phyloP scores from a whole-genome alignment of 2,329 filamentous ascomycete genomes.

The Neonectria neomacrospora region DNA sequence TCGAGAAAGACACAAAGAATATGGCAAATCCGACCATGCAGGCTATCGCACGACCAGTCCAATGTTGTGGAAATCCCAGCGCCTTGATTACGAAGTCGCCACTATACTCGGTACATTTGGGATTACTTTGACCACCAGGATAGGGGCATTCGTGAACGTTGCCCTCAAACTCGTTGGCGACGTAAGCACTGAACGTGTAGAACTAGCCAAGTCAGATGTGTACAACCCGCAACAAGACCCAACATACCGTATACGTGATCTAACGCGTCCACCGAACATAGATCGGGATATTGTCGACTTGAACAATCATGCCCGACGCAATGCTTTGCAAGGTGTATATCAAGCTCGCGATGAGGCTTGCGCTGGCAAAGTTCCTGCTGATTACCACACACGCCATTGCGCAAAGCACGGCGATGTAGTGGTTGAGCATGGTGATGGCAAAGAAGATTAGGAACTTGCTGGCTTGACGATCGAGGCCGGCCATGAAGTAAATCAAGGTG shows the following conservation, averaged over 20 bases:
- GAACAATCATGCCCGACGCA: conserved; percentile 79
- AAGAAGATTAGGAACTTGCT: conserved; percentile 77
- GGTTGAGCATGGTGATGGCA: conserved; percentile 71
- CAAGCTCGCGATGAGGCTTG: conserved; percentile 76
- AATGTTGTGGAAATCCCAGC: conserved; percentile 72
- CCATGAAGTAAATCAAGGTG: conserved; percentile 79
- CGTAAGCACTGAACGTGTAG: conserved; percentile 76
- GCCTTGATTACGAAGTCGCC: conserved; percentile 74
- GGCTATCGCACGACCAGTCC: conserved; percentile 73
- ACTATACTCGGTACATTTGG: conserved; percentile 72
- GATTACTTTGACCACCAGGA: conserved; percentile 67
- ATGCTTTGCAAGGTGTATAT: conserved; percentile 77
- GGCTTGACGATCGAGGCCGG: conserved; percentile 71
- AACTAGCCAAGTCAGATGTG: conserved; percentile 54
- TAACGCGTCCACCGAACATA: conserved; percentile 81
- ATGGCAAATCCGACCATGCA: conserved; percentile 69
- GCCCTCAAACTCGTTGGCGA: conserved; percentile 76
- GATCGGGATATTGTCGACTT: conserved; percentile 75
- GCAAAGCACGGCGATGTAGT: conserved; percentile 78
- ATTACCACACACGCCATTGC: conserved; percentile 73
- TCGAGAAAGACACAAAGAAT: conserved; percentile 70
- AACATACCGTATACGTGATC: conserved; percentile 64
- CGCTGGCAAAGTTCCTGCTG: conserved; percentile 73
- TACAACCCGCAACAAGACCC: conserved; percentile 2
- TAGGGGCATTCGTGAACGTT: conserved; percentile 78